A percentile compares a stretch with the other conserved stretches of the same genome.
Conservation (phyloP, 441 rosid species). For the Francoa sonchifolia region DNA sequence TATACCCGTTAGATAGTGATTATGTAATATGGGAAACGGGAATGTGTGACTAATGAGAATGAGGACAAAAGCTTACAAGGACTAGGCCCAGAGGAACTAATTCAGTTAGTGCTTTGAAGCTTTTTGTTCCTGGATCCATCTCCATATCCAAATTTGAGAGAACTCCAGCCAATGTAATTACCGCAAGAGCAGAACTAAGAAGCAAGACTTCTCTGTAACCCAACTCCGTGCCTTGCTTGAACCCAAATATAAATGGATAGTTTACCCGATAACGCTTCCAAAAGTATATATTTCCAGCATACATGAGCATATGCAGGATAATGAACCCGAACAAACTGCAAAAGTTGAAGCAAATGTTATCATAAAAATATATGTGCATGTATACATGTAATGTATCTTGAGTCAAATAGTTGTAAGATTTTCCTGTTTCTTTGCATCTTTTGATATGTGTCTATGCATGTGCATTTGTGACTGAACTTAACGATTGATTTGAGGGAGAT, state of each 20-base stretch:
- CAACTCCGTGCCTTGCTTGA: conserved; percentile 58
- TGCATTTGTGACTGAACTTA: no score
- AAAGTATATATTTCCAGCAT: conserved; percentile 39
- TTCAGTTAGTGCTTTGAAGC: conserved; percentile 46
- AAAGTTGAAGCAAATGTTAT: not conserved
- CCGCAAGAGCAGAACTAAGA: conserved; percentile 41
- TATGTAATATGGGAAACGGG: no score
- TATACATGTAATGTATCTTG: no score
- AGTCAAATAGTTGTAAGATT: no score
- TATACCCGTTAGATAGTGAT: not conserved
- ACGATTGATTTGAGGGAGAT: no score
- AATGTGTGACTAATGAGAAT: not conserved
- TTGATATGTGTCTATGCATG: no score
- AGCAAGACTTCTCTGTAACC: conserved; percentile 55
- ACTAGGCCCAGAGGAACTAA: conserved; percentile 54
- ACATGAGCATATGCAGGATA: conserved; percentile 55
- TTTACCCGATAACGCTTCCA: conserved; percentile 63
- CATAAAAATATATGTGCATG: no score
- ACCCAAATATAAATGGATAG: conserved; percentile 62
- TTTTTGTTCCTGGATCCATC: conserved; percentile 47
- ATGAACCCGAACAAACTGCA: conserved; percentile 61
- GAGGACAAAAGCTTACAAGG: conserved; percentile 20
- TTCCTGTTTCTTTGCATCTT: no score
- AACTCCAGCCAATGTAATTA: conserved; percentile 40
- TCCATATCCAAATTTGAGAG: conserved; percentile 77